phyloP scores from a whole-genome alignment of 169 alveolate genomes.

The Cryptosporidium meleagridis region DNA sequence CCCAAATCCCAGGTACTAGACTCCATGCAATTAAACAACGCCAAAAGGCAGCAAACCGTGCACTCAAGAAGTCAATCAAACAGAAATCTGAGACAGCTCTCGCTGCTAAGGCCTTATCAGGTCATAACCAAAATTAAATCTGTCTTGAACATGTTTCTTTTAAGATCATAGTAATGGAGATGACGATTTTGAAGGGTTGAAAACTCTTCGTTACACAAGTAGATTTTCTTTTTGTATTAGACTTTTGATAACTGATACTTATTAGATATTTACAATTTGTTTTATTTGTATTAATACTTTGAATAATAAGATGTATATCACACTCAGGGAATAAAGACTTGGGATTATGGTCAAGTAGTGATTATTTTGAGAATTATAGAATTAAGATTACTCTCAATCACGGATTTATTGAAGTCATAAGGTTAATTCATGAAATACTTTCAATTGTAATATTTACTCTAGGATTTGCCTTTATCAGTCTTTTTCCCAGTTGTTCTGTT shows the following conservation, averaged over 20 bases:
- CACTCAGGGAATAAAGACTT: no score
- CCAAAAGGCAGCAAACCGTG: conserved; percentile 72
- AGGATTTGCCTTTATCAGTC: conserved; percentile 46
- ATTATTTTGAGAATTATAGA: no score
- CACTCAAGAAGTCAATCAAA: conserved; percentile 70
- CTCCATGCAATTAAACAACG: conserved; percentile 39
- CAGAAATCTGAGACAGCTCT: conserved; percentile 59
- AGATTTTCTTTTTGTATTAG: conserved; percentile 11
- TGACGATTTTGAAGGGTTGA: background rate
- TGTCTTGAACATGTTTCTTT: background rate
- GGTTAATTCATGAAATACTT: background rate
- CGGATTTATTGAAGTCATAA: no score
- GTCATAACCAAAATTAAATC: conserved; percentile 65
- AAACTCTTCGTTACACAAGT: background rate
- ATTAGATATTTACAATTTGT: background rate
- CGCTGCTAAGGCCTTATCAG: conserved; percentile 73
- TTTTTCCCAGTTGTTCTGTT: conserved; percentile 46
- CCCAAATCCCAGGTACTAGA: conserved; percentile 75
- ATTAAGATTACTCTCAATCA: no score
- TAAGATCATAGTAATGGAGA: background rate
- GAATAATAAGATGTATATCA: no score
- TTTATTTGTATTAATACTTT: background rate
- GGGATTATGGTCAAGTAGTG: no score
- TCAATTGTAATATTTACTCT: conserved; percentile 4
- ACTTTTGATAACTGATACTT: conserved; percentile 21